Percentiles rank a stretch among this genome's conserved stretches.
Conservation (phyloP, 2,329 filamentous ascomycete species). For the Pseudogymnoascus sp. region DNA sequence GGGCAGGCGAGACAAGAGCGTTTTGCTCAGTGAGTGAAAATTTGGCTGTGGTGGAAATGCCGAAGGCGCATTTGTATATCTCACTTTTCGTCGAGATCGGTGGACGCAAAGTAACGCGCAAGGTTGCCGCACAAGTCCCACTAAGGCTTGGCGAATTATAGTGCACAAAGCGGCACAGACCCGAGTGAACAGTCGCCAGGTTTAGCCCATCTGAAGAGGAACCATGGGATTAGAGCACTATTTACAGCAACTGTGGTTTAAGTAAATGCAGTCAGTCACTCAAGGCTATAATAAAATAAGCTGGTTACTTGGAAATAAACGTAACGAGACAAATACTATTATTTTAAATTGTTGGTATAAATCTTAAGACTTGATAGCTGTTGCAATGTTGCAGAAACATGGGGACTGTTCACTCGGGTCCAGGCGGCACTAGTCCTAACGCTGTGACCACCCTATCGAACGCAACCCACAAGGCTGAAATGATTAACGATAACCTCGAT, state of each 20-base stretch:
- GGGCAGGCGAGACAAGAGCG: not conserved
- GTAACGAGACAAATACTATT: too few species aligned
- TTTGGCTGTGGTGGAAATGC: not conserved
- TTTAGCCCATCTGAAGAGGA: too few species aligned
- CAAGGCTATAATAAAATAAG: too few species aligned
- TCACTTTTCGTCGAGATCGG: constrained; percentile 6
- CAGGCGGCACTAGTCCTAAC: not conserved
- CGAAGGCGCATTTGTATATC: constrained; percentile 7
- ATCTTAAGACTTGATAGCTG: too few species aligned
- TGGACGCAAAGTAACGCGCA: constrained; percentile 6
- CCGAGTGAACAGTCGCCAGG: too few species aligned
- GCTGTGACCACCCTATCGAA: not conserved
- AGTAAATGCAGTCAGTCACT: too few species aligned
- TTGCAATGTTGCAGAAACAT: too few species aligned
- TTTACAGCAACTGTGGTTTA: too few species aligned
- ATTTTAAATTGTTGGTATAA: too few species aligned
- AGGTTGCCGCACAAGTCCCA: constrained; percentile 7
- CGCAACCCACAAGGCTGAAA: not conserved
- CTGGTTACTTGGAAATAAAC: too few species aligned
- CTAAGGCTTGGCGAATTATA: constrained; percentile 2
- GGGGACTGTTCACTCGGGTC: too few species aligned
- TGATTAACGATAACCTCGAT: not conserved
- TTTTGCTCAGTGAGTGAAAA: not conserved
- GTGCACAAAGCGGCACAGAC: not conserved
- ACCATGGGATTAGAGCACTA: too few species aligned